Evolutionary conservation across 2,329 filamentous ascomycete species (phyloP), one percentile per base, ranked within the genome.

Genomic region (Fusarium mexicanum): DNA sequence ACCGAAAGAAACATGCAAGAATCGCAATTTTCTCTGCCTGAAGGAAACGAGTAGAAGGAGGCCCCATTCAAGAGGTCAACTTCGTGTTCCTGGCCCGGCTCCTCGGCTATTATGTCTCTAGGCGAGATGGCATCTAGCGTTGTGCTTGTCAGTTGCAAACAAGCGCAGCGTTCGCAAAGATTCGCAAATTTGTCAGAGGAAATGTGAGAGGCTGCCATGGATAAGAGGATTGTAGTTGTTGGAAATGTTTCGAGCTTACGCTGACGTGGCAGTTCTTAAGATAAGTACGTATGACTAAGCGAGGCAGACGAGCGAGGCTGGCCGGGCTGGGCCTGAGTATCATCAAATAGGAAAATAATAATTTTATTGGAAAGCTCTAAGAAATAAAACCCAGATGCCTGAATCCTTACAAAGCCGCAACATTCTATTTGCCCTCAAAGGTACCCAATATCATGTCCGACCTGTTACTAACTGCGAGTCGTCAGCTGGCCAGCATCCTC

Each of bases 61-160:
- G 4, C 17, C 26, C 8, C 46, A 8, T 16, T 17, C 46, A 26
- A 48, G 4, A 31, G 26, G 14, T 48, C 46, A 17, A 48, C 14
- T 48, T 48, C 46, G 8, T 48, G 20, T 17, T 48, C 26, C 12
- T 12, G 7, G 12, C 18, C 8, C 1, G 0, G 2, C 3, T 26
- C 35, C 14, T 9, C 35, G 3, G 35, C 35, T 17, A 17, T 3
- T 8, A 17, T 17, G 7, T 35, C 17, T 17, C 3, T 8, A 13
- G 2, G 14, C 4, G 0, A 3, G 3, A 13, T 3, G 5, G 0
- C 10, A n/a, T 26, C 29, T 13, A 0, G 5, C 22, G 7, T n/a
- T 13, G 29, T 31, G 4, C 14, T 5, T 8, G 0, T n/a, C 20
- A n/a, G 14, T 2, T 50, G 7, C 3, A 50, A 2, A 2, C 47